Base-by-base conservation (phyloP, 164 flowering plant species). In the Berberis thunbergii region DNA sequence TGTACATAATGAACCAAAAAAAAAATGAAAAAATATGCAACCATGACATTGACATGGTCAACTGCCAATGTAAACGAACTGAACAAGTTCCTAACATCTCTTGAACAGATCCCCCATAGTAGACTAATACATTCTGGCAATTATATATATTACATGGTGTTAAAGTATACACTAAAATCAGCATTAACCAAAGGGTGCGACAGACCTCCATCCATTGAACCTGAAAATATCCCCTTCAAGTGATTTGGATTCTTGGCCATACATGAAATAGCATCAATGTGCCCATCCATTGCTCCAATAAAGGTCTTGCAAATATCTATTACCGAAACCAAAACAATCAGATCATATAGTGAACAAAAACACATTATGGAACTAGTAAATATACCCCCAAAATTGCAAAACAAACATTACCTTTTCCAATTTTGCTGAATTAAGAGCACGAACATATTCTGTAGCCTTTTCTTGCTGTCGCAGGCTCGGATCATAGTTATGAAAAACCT, bases 201-300 rank as follows among this genome's bases (percentile, higher is more conserved):
- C 26, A 38, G 76, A 91, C 96, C 98, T 89, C 99, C 99, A 76
- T 94, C 97, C 89, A 84, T 80, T 45, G 99, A 89, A 59, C 96
- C 99, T 4, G 99, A 89, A 77, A 94, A 89, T 12, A 91, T 73
- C n/a, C 93, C 86, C 76, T 85, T 94, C 63, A 94, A 72, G 64
- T 94, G 71, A 74, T 80, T 89, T 0, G 93, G 93, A 63, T 91
- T 87, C 81, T 91, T 94, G 0, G 97, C 96, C 99, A 91, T 87
- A 73, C 89, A 89, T 2, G 96, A 84, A 38, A 94, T 61, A 0
- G 88, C 78, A 76, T 91, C 97, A 1, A 75, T 70, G 70, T 94
- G 97, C 40, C 88, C 98, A 69, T 89, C 97, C 99, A 94, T 82
- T 9, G 96, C 99, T 61, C 90, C 91, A 57, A 94, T 62, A 73